These are phyloP conservation scores for Sclerospora graminicola DNA, from an alignment of 352 stramenopile species.

Conservation along the genomic window DNA sequence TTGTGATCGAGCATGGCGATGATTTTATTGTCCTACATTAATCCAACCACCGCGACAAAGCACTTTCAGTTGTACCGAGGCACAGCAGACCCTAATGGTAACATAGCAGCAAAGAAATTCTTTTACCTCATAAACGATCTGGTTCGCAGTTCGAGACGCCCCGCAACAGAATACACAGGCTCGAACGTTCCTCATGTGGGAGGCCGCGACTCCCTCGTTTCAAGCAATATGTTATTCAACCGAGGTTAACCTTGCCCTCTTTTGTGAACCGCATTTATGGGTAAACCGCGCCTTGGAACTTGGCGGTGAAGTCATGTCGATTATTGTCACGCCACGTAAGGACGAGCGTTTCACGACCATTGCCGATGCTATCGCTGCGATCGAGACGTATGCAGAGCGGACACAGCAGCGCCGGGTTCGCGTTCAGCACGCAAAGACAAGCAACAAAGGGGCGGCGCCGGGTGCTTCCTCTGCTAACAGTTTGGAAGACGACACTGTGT, in stretches of 20 bases:
- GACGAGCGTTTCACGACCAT: conserved; percentile 53
- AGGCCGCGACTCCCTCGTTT: background rate
- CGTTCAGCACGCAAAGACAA: conserved; percentile 32
- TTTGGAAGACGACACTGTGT: background rate
- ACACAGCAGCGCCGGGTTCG: conserved; percentile 42
- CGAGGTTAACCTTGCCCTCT: background rate
- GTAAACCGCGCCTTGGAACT: background rate
- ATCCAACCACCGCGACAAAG: background rate
- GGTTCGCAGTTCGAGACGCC: conserved; percentile 32
- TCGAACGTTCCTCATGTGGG: conserved; percentile 17
- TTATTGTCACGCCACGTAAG: conserved; percentile 29
- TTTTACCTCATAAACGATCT: conserved; percentile 44
- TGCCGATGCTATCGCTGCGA: conserved; percentile 44
- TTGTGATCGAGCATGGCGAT: conserved; percentile 53
- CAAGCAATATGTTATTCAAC: background rate
- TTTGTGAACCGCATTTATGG: background rate
- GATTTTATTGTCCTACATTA: conserved; percentile 49
- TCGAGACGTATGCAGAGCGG: conserved; percentile 48
- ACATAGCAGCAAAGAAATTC: no score
- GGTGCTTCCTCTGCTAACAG: background rate
- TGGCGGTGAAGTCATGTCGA: conserved; percentile 1
- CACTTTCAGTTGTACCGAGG: background rate
- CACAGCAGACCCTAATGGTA: no score
- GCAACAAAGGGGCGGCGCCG: conserved; percentile 2
- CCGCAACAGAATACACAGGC: conserved; percentile 54